Base-by-base conservation (phyloP, 352 stramenopile species). In the Thraustotheca clavata region DNA sequence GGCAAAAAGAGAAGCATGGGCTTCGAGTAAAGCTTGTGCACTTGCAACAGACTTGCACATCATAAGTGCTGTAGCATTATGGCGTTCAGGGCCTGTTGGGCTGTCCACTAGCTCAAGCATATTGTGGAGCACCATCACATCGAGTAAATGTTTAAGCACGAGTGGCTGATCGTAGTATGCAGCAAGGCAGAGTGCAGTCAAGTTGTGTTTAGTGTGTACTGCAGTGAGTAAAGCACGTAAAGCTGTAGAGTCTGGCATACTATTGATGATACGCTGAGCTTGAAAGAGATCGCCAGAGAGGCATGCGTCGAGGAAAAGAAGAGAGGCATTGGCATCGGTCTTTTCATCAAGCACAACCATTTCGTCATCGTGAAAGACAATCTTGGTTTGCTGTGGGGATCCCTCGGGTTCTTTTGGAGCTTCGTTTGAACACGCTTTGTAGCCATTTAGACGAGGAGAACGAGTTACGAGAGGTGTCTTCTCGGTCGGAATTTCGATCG, bases 201-300 rank as follows among this genome's bases (percentile, higher is more conserved):
- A 90, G 68, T 88, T 71, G 31, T 91, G 79, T 3, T 81, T 70
- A 14, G 80, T 67, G 68, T 91, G 80, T 40, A 79, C 72, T 26
- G 79, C 77, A 54, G 76, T 89, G 49, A 91, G 72, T 39, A 91
- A 60, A 12, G 76, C 69, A 33, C 73, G 79, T 9, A 88, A 59
- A 1, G 70, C 67, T 1, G 72, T 49, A 1, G 60, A 40, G 20
- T 60, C 49, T 22, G 43, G 20, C 63, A 76, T 72, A 67, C 86
- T 82, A 49, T 86, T 77, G 12, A 91, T 67, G 0, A 80, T 76
- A 47, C 67, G 85, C 47, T 88, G 80, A 22, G 76, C 82, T 60
- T 89, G 79, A 50, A 76, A 79, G 62, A 75, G 85, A 70, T 91
- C 82, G 20, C 82, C 82, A 65, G 88, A 86, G 40, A 91, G 73